Evolutionary conservation across 2,329 filamentous ascomycete genomes (phyloP).

Genomic region (Cladosporium oxysporum): DNA sequence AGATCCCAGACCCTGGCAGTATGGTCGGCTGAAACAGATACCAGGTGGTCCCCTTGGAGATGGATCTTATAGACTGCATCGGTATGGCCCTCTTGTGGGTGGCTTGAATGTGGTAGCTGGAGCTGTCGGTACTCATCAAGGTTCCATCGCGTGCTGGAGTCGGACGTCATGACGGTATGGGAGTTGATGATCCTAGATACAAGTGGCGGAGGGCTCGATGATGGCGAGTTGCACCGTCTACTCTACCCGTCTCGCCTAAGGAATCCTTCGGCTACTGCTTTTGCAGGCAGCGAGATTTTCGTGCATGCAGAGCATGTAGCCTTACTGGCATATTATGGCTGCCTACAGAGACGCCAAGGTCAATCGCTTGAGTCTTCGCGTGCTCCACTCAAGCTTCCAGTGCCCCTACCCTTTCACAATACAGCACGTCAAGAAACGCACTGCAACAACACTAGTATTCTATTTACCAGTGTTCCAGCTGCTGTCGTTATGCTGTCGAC

Average conservation of each 20-base stretch:
- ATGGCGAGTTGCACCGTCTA: not conserved
- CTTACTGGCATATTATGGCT: not conserved
- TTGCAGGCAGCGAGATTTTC: not conserved
- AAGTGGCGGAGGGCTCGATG: not conserved
- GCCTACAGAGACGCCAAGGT: not conserved
- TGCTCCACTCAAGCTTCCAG: not conserved
- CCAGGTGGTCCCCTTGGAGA: constrained; percentile 16
- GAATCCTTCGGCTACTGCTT: too few relatives aligned
- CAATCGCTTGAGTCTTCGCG: not conserved
- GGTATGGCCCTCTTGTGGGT: constrained; percentile 20
- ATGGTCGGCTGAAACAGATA: constrained; percentile 22
- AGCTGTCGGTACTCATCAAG: constrained; percentile 11
- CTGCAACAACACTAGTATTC: too few relatives aligned
- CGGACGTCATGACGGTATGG: not conserved
- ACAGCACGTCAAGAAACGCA: too few relatives aligned
- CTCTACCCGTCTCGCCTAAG: too few relatives aligned
- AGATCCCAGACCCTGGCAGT: constrained; percentile 25
- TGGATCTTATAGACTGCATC: constrained; percentile 22
- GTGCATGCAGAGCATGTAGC: too few relatives aligned
- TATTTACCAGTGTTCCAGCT: too few relatives aligned
- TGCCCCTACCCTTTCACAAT: too few relatives aligned
- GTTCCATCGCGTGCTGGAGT: not conserved
- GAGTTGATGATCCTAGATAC: not conserved
- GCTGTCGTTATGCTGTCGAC: too few relatives aligned
- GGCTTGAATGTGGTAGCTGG: constrained; percentile 16